These are phyloP conservation scores for Solanum chmielewskii DNA, from an alignment of 257 asterid species.

Conservation along the genomic window DNA sequence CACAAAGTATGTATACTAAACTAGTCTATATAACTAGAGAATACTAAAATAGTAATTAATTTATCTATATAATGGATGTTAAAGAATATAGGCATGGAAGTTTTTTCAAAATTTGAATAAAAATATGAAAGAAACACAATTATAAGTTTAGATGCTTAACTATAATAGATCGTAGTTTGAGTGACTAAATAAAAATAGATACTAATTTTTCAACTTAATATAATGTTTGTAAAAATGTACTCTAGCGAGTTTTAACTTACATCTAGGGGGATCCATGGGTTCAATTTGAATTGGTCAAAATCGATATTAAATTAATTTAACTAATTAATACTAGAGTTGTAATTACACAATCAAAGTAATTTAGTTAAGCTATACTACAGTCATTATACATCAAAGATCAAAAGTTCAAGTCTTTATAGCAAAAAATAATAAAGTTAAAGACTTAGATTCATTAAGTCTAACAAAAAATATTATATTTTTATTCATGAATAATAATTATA, in stretches of 20 bases:
- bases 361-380: too few species aligned
- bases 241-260: background rate
- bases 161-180: background rate
- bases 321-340: too few species aligned
- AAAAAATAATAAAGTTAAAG: too few species aligned
- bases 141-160: background rate
- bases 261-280: background rate
- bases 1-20: background rate
- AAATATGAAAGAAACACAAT: background rate
- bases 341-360: too few species aligned
- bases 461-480: too few species aligned
- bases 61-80: background rate
- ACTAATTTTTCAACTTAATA: background rate
- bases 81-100: background rate
- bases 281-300: too few species aligned
- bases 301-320: too few species aligned
- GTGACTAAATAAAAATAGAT: background rate
- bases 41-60: background rate
- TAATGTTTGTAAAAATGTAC: background rate
- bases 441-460: too few species aligned
- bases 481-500: too few species aligned
- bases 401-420: too few species aligned
- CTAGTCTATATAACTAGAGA: background rate
- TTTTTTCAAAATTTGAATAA: background rate
- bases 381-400: too few species aligned